A percentile compares a stretch with the other conserved stretches of the same genome.
phyloP scores from a whole-genome alignment of 495 filamentous ascomycete species.

The Aspergillus nanangensis region DNA sequence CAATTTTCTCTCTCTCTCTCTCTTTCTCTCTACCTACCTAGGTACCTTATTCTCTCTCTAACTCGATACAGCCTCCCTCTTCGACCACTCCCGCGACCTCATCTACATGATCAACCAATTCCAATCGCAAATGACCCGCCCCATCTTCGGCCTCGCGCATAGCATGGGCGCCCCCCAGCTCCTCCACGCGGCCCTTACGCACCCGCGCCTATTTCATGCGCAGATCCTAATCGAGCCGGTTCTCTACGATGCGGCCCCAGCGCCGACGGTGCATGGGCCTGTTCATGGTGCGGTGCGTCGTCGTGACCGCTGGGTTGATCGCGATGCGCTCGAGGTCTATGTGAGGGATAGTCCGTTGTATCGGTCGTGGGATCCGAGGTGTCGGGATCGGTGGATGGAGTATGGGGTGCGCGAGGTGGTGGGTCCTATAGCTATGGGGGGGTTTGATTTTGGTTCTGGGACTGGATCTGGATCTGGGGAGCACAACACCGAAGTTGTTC shows the following conservation, averaged over 20 bases:
- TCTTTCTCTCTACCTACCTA: no score
- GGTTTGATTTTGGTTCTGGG: no score
- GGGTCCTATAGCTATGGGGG: no score
- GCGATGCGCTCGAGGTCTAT: not conserved
- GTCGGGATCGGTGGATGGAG: not conserved
- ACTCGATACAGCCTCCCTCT: not conserved
- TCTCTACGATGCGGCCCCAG: not conserved
- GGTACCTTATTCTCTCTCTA: no score
- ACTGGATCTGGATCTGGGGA: no score
- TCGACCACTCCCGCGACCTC: conserved; percentile 71
- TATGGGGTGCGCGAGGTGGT: not conserved
- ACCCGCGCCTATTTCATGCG: not conserved
- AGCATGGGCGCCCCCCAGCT: conserved; percentile 16
- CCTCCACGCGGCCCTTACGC: not conserved
- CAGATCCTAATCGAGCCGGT: not conserved
- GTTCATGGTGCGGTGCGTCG: not conserved
- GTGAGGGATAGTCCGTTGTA: not conserved
- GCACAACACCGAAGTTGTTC: not conserved
- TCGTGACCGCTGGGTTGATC: not conserved
- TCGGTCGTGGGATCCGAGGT: not conserved
- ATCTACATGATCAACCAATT: conserved; percentile 72
- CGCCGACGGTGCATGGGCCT: not conserved
- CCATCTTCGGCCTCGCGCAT: conserved; percentile 59
- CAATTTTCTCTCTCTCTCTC: no score
- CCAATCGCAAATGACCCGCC: conserved; percentile 65